Evolutionary conservation across 23 red algal genomes (phyloP).

Genomic region (Gracilaria domingensis): DNA sequence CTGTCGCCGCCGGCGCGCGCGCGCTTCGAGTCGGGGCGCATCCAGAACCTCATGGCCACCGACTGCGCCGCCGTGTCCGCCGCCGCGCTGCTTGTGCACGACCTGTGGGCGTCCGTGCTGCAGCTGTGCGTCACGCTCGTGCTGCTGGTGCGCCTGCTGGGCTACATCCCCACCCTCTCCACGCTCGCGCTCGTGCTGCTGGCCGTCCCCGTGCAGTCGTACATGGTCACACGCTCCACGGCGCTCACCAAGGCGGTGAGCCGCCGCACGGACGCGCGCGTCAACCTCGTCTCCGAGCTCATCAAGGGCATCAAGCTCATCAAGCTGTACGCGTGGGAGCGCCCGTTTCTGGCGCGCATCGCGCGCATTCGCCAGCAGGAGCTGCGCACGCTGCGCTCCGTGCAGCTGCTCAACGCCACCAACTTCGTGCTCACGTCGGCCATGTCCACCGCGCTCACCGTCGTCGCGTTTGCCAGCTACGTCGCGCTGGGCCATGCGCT

Average conservation of each 20-base stretch:
- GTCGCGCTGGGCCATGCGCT: constrained; percentile 54
- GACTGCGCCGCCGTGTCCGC: constrained; percentile 59
- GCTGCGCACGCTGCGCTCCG: constrained; percentile 33
- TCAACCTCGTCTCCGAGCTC: constrained; percentile 66
- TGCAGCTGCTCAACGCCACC: constrained; percentile 17
- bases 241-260: constrained; percentile 14
- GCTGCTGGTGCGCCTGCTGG: constrained; percentile 73
- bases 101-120: constrained; percentile 62
- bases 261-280: constrained; percentile 39
- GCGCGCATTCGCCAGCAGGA: constrained; percentile 19
- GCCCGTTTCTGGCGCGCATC: constrained; percentile 60
- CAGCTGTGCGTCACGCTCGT: constrained; percentile 79
- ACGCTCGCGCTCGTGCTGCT: constrained; percentile 56
- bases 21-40: constrained; percentile 57
- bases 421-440: constrained; percentile 37
- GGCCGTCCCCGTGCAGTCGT: constrained; percentile 50
- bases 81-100: constrained; percentile 36
- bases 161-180: constrained; percentile 67
- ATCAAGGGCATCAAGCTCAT: constrained; percentile 76
- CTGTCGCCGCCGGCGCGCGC: constrained; percentile 53
- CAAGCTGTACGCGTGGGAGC: constrained; percentile 95
- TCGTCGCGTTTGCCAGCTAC: constrained; percentile 68
- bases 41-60: constrained; percentile 80
- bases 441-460: constrained; percentile 58
- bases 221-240: constrained; percentile 6